These are phyloP conservation scores for Torulaspora quercuum DNA, from an alignment of 805 yeast species.

Conservation along the genomic window DNA sequence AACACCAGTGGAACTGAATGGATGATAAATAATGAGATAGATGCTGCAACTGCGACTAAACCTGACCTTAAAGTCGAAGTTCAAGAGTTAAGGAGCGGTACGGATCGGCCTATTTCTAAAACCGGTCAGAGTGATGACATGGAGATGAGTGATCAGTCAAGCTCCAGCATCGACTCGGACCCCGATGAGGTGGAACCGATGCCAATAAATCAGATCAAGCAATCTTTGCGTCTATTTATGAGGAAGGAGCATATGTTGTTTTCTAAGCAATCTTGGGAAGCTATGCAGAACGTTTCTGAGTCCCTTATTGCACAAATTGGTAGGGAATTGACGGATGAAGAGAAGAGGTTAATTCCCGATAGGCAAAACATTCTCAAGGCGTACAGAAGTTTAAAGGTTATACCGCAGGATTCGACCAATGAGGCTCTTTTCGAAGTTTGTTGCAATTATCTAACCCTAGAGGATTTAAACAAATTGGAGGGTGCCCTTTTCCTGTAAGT, in stretches of 20 bases:
- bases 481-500: constrained; percentile 18
- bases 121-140: too few species aligned
- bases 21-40: too few species aligned
- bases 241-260: constrained; percentile 9
- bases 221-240: constrained; percentile 8
- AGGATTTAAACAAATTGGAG: constrained; percentile 28
- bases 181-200: constrained; percentile 12
- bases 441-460: constrained; percentile 26
- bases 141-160: neutral
- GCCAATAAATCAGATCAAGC: constrained; percentile 9
- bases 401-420: constrained; percentile 16
- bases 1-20: too few species aligned
- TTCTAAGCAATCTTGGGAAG: constrained; percentile 17
- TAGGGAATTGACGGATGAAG: constrained; percentile 12
- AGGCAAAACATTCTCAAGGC: constrained; percentile 17
- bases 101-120: too few species aligned
- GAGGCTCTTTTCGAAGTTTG: constrained; percentile 30
- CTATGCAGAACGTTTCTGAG: constrained; percentile 16
- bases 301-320: constrained; percentile 10
- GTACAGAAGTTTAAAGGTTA: constrained; percentile 17
- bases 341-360: constrained; percentile 12
- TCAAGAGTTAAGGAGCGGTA: too few species aligned
- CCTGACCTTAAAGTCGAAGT: too few species aligned
- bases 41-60: too few species aligned
- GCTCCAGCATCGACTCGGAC: constrained; percentile 5